A percentile compares a stretch with the other conserved stretches of the same genome.
Conservation (phyloP, 2,329 filamentous ascomycete species). For the Colletotrichum aenigma region DNA sequence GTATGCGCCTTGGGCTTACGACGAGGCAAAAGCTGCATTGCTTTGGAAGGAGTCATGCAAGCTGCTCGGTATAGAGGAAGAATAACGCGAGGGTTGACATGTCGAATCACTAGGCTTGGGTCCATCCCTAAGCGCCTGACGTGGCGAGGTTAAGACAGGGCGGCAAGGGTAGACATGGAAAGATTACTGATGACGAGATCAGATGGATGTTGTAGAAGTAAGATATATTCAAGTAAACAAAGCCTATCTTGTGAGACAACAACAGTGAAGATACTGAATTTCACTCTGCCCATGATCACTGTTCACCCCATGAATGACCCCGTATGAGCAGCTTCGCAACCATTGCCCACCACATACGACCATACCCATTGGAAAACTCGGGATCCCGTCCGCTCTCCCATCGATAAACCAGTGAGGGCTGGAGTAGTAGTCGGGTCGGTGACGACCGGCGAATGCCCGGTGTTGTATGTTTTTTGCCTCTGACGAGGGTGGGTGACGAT, state of each 20-base stretch:
- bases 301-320: accelerated
- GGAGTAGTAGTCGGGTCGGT: too few relatives aligned
- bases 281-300: neutral
- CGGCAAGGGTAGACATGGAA: too few relatives aligned
- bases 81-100: accelerated
- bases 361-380: neutral
- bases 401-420: neutral
- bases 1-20: constrained; percentile 24
- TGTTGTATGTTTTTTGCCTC: neutral
- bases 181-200: too few relatives aligned
- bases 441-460: too few relatives aligned
- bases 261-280: too few relatives aligned
- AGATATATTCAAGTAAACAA: too few relatives aligned
- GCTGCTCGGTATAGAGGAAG: neutral
- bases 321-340: accelerated
- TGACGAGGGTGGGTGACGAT: neutral
- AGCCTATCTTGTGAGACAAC: too few relatives aligned
- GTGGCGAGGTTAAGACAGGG: too few relatives aligned
- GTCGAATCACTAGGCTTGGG: too few relatives aligned
- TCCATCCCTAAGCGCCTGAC: too few relatives aligned
- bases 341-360: accelerated
- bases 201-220: too few relatives aligned
- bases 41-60: neutral
- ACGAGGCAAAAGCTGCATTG: neutral
- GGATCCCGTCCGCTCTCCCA: neutral